These are phyloP conservation scores for Termitomyces sp. DNA, from an alignment of 768 basidiomycete genomes.

Conservation along the genomic window DNA sequence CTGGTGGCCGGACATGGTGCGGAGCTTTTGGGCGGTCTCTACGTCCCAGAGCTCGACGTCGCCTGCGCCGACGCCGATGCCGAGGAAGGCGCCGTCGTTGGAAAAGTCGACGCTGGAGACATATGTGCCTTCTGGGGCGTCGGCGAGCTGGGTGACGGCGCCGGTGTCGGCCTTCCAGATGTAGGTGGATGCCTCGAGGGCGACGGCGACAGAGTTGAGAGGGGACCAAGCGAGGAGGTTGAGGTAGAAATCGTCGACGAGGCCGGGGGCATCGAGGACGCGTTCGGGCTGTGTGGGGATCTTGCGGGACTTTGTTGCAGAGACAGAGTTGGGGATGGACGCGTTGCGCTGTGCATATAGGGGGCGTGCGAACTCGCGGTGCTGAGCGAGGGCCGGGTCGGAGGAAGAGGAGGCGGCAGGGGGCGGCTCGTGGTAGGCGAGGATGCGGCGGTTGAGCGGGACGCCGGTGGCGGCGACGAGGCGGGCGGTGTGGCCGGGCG, in stretches of 20 bases:
- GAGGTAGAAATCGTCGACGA: slow-evolving; percentile 95
- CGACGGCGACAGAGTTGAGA: slow-evolving; percentile 85
- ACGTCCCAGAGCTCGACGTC: slow-evolving; percentile 96
- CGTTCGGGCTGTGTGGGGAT: slow-evolving; percentile 86
- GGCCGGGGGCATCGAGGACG: slow-evolving; percentile 93
- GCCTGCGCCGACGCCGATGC: slow-evolving; percentile 74
- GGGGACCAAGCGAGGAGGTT: slow-evolving; percentile 90
- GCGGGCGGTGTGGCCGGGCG: slow-evolving; percentile 75
- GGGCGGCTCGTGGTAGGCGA: slow-evolving; percentile 86
- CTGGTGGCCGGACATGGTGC: slow-evolving; percentile 89
- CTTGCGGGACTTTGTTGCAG: slow-evolving; percentile 65
- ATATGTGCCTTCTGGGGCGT: slow-evolving; percentile 70
- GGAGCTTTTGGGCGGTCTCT: slow-evolving; percentile 67
- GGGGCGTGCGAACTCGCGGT: slow-evolving; percentile 72
- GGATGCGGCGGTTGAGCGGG: slow-evolving; percentile 72
- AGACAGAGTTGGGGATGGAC: slow-evolving; percentile 57
- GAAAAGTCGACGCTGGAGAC: slow-evolving; percentile 78
- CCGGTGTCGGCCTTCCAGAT: slow-evolving; percentile 94
- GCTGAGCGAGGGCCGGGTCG: slow-evolving; percentile 68
- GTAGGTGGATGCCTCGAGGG: slow-evolving; percentile 81
- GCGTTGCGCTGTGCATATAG: slow-evolving; percentile 65
- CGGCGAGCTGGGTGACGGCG: slow-evolving; percentile 69
- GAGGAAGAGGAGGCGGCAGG: slow-evolving; percentile 64
- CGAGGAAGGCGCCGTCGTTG: slow-evolving; percentile 75
- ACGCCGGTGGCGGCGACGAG: slow-evolving; percentile 73